Percentiles rank a stretch among this genome's conserved stretches.
These are phyloP conservation scores for Rhododendron ovatum DNA, from an alignment of 148 eudicot genomes.

Conservation along the genomic window DNA sequence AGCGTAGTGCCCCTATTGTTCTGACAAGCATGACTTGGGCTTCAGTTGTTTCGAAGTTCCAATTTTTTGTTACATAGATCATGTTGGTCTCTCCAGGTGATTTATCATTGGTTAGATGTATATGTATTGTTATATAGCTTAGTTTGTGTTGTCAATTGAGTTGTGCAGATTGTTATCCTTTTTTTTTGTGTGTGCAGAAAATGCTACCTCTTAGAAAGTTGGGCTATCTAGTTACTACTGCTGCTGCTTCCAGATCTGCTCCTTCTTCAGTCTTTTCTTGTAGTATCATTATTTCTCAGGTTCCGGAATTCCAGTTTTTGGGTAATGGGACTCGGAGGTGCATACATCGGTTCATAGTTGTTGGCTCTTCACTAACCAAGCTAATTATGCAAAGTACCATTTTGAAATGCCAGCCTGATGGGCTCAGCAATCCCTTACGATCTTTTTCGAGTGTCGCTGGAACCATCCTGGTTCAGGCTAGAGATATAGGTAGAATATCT, in stretches of 20 bases:
- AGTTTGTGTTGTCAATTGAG: not conserved
- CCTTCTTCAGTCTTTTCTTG: conserved; percentile 20
- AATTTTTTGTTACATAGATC: not conserved
- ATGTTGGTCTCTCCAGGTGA: not conserved
- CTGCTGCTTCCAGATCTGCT: not conserved
- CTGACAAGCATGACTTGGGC: not conserved
- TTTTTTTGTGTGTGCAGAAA: not conserved
- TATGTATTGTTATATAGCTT: not conserved
- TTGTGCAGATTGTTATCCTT: not conserved
- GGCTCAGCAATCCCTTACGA: conserved; percentile 7
- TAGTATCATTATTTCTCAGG: not conserved
- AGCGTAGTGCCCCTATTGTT: not conserved
- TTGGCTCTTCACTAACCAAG: not conserved
- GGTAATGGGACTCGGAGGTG: conserved; percentile 6
- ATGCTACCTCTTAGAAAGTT: conserved; percentile 35
- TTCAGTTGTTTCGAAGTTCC: not conserved
- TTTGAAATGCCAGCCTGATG: conserved; percentile 5
- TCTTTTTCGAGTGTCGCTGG: conserved; percentile 44
- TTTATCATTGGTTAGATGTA: not conserved
- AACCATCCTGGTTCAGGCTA: conserved; percentile 73
- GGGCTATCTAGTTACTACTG: conserved; percentile 6
- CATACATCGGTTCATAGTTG: conserved; percentile 10
- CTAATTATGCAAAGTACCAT: not conserved
- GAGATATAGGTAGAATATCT: conserved; percentile 67
- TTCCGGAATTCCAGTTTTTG: conserved; percentile 5